A percentile compares a stretch with the other conserved stretches of the same genome.
These are phyloP conservation scores for Brasilioporus rufonigricans DNA, from an alignment of 768 basidiomycete genomes.

Conservation along the genomic window DNA sequence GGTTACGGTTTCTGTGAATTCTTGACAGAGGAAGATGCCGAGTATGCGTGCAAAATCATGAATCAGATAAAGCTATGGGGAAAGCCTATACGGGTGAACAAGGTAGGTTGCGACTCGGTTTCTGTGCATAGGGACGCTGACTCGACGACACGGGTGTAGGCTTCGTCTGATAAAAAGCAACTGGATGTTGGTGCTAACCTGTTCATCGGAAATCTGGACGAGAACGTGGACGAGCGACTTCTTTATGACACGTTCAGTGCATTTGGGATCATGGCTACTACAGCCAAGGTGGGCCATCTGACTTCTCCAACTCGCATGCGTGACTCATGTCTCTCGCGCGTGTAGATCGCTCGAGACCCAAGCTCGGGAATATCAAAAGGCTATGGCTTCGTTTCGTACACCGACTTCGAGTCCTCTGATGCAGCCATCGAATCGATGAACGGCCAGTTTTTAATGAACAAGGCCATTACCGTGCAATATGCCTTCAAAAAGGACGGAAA, in stretches of 20 bases:
- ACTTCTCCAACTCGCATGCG: background rate
- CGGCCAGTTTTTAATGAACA: slow-evolving; percentile 97
- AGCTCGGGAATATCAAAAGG: slow-evolving; percentile 85
- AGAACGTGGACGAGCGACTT: slow-evolving; percentile 89
- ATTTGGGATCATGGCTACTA: slow-evolving; percentile 90
- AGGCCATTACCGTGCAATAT: slow-evolving; percentile 95
- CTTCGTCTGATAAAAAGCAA: slow-evolving; percentile 97
- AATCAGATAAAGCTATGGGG: slow-evolving; percentile 99
- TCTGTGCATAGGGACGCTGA: background rate
- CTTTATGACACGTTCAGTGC: slow-evolving; percentile 95
- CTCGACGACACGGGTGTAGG: slow-evolving; percentile 45
- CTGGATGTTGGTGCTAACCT: slow-evolving; percentile 97
- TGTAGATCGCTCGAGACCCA: slow-evolving; percentile 89
- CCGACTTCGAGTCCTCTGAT: slow-evolving; percentile 96
- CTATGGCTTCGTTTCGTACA: slow-evolving; percentile 96
- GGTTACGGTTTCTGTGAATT: slow-evolving; percentile 99
- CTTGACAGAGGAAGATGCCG: slow-evolving; percentile 96
- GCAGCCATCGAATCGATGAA: slow-evolving; percentile 97
- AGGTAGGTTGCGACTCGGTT: slow-evolving; percentile 53
- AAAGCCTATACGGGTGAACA: slow-evolving; percentile 98
- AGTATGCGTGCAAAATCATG: slow-evolving; percentile 99
- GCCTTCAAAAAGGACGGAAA: slow-evolving; percentile 99
- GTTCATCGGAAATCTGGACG: slow-evolving; percentile 94
- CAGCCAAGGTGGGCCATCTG: slow-evolving; percentile 61
- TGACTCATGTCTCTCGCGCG: slow-evolving; percentile 3